Evolutionary conservation across 225 moss, liverwort and hornwort genomes (phyloP), one percentile per base, ranked within the genome.

Genomic region (Rhytidiadelphus loreus): DNA sequence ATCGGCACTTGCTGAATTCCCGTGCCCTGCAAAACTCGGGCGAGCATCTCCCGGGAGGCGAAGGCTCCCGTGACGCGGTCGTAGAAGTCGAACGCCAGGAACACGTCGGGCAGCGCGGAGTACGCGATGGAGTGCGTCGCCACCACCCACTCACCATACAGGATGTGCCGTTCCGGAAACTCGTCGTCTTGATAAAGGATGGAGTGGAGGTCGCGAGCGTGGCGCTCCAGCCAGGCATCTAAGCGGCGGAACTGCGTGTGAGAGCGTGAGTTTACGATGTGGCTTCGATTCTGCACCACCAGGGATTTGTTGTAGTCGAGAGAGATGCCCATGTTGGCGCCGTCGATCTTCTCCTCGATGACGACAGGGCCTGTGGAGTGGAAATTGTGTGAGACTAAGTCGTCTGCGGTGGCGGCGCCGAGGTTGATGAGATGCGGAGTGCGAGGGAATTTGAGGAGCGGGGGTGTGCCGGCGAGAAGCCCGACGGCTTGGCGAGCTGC

Each of bases 61-160:
- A 96, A 96, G 5, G 88, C 86, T 20, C 88, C 76, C 13, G 91
- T 88, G 71, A 87, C 87, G 87, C 92, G 93, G 77, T 96, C 96
- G 87, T 93, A 96, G 73, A 96, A 82, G 84, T 96, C 95, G 70
- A 94, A 96, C 3, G 95, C 95, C 35, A 96, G 89, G 83, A 96
- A 96, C 25, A 90, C 71, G 71, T 96, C 94, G 4, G 96, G 95
- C 26, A 96, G 94, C 32, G 68, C 66, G 10, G 90, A 86, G 90
- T 96, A 96, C 0, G 87, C 76, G 74, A 96, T 96, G 64, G 96
- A 92, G 84, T 96, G 96, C n/a, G 92, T 96, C 26, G 96, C 96
- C 26, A 86, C 92, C 77, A 96, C 83, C 96, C 96, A 96, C 89
- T 96, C 94, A 39, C 96, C 96, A 7, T 94, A 96, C 66, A 96